Conservation (phyloP, 1,284 basidiomycete species). For the Boletus sp. region DNA sequence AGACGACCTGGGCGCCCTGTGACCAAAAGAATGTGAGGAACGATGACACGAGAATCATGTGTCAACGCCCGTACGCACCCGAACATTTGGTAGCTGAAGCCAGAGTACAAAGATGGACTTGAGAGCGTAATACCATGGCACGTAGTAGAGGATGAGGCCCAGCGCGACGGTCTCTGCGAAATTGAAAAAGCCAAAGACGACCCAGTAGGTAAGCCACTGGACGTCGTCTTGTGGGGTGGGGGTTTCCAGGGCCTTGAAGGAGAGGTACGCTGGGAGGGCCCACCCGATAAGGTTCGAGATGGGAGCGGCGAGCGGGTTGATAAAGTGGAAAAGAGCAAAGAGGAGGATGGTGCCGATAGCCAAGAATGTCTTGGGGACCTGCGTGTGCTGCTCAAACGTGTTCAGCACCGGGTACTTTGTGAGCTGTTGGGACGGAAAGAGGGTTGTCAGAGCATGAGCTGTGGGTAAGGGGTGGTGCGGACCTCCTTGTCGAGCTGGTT, state of each 20-base stretch:
- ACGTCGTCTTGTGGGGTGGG: constrained; percentile 75
- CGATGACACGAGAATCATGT: neutral
- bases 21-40: constrained; percentile 12
- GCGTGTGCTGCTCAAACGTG: constrained; percentile 86
- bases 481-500: constrained; percentile 95
- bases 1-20: constrained; percentile 76
- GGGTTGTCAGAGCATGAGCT: constrained; percentile 12
- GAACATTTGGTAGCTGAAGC: constrained; percentile 81
- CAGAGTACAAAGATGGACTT: constrained; percentile 90
- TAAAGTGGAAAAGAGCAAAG: constrained; percentile 70
- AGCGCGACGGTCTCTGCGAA: constrained; percentile 81
- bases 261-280: constrained; percentile 84
- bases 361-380: constrained; percentile 92
- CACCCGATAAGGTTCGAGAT: constrained; percentile 86
- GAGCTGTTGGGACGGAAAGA: constrained; percentile 55
- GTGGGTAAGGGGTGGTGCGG: constrained; percentile 31
- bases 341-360: constrained; percentile 76
- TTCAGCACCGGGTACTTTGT: constrained; percentile 88
- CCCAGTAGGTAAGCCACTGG: constrained; percentile 92
- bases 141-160: constrained; percentile 76
- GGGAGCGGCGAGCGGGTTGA: constrained; percentile 83
- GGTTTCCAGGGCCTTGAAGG: constrained; percentile 82
- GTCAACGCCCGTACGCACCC: constrained; percentile 57
- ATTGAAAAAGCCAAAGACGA: constrained; percentile 86
- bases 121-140: constrained; percentile 90